Percentiles rank a stretch among this genome's conserved stretches.
Conservation (phyloP, 768 basidiomycete species). For the Termitomyces sp. region DNA sequence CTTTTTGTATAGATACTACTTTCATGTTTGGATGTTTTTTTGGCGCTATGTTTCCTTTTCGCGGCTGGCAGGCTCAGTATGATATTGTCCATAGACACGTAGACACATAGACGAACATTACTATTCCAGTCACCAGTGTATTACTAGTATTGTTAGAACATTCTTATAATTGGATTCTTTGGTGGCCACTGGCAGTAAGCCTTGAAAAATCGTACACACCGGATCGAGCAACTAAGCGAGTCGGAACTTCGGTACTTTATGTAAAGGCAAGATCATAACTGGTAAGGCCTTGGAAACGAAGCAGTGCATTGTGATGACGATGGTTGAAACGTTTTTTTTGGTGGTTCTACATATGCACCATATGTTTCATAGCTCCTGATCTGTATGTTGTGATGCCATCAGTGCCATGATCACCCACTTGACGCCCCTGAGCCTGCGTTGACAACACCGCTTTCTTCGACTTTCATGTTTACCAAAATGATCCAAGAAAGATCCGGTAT, state of each 20-base stretch:
- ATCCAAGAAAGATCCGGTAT: slow-evolving; percentile 9
- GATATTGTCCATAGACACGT: not conserved
- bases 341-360: too few species aligned
- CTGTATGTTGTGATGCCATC: not conserved
- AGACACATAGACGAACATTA: slow-evolving; percentile 4
- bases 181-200: too few species aligned
- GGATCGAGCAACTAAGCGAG: too few species aligned
- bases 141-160: slow-evolving; percentile 1
- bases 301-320: not conserved
- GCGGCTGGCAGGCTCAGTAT: not conserved
- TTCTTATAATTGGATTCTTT: not conserved
- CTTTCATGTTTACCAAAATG: slow-evolving; percentile 3
- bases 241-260: too few species aligned
- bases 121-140: slow-evolving; percentile 6
- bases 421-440: not conserved
- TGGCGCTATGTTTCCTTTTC: too few species aligned
- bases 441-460: slow-evolving; percentile 4
- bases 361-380: too few species aligned
- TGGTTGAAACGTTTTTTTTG: too few species aligned
- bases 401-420: not conserved
- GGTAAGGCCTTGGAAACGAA: too few species aligned
- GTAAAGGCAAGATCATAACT: too few species aligned
- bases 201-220: too few species aligned
- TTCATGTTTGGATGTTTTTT: not conserved
- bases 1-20: slow-evolving; percentile 2